These are phyloP conservation scores for Eucalyptus marginata DNA, from an alignment of 345 rosid species.

Conservation along the genomic window DNA sequence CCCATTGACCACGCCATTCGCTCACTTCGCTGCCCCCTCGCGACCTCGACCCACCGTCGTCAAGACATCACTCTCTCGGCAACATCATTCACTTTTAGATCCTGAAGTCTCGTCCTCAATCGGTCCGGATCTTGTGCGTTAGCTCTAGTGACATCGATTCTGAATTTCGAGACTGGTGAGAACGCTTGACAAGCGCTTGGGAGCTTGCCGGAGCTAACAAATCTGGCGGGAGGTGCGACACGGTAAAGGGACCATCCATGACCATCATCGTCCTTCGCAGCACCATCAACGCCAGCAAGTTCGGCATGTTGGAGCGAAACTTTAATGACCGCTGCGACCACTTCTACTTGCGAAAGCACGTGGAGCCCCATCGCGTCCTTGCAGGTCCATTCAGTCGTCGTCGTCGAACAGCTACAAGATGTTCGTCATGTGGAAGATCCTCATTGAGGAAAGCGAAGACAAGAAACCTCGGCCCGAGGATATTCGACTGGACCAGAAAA, in stretches of 20 bases:
- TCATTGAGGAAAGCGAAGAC: slow-evolving; percentile 27
- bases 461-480: neutral
- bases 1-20: neutral
- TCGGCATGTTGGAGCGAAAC: neutral
- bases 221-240: neutral
- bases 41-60: neutral
- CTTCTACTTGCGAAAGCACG: neutral
- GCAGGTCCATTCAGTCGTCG: neutral
- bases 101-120: neutral
- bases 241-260: neutral
- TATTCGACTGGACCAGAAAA: neutral
- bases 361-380: neutral
- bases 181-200: neutral
- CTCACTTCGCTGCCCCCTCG: neutral
- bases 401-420: neutral
- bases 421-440: slow-evolving; percentile 14
- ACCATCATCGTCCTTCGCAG: neutral
- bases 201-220: neutral
- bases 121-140: neutral
- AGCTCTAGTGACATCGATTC: neutral
- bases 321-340: neutral
- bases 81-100: neutral
- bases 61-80: neutral
- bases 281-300: neutral
- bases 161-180: neutral